These are phyloP conservation scores for Postia placenta DNA, from an alignment of 768 basidiomycete genomes.

Conservation along the genomic window DNA sequence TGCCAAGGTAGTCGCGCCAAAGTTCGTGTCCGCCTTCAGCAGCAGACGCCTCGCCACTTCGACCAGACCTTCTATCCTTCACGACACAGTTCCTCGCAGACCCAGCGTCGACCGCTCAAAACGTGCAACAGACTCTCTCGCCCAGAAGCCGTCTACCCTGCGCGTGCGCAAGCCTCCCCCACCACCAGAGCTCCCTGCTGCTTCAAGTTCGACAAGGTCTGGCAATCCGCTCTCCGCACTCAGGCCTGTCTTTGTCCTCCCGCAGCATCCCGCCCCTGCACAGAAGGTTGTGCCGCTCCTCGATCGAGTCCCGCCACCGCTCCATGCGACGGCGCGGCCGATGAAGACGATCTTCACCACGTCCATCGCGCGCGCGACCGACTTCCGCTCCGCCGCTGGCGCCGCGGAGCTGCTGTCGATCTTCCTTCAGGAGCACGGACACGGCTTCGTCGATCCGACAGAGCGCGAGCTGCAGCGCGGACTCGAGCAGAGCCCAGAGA, in stretches of 20 bases:
- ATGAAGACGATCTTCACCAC: constrained; percentile 47
- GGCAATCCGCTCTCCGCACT: background rate
- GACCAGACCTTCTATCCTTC: background rate
- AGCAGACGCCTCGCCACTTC: background rate
- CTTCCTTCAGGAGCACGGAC: constrained; percentile 42
- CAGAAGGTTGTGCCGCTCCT: constrained; percentile 11
- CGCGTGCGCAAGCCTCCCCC: constrained; percentile 10
- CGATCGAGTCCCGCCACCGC: constrained; percentile 17
- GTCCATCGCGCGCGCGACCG: constrained; percentile 44
- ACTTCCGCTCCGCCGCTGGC: constrained; percentile 45
- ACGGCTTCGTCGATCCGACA: constrained; percentile 28
- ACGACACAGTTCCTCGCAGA: background rate
- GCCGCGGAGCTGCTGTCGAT: constrained; percentile 47
- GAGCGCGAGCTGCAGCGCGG: constrained; percentile 41
- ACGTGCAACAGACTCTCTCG: background rate
- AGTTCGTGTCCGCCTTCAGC: constrained; percentile 5
- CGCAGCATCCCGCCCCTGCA: background rate
- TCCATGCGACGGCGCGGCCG: constrained; percentile 13
- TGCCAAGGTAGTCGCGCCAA: background rate
- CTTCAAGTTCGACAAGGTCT: background rate
- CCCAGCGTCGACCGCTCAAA: background rate
- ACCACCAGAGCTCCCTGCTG: background rate
- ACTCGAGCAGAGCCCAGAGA: constrained; percentile 53
- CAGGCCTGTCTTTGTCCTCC: background rate
- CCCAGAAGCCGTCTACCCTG: background rate